Base-by-base conservation (phyloP, 495 filamentous ascomycete genomes). In the Daldinia childiae region DNA sequence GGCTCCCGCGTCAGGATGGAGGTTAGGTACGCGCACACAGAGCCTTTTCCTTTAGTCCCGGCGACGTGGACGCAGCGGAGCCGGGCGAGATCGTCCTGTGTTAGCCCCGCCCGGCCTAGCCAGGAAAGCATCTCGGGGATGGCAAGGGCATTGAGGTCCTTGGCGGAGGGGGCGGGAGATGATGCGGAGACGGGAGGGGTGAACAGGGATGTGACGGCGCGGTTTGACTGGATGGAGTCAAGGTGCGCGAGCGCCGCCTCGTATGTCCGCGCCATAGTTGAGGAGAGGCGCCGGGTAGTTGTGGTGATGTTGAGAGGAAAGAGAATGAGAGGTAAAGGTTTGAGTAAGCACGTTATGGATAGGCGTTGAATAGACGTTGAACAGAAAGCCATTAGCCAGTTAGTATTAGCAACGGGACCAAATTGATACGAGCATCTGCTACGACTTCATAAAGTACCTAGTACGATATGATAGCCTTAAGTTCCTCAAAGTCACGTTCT, bases 51-150 rank as follows among this genome's bases (percentile, higher is more conserved):
- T 58, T 89, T 90, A 6, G 88, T 90, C 7, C 88, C 88, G 8
- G 88, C 85, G 9, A 90, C 81, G 74, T 90, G 88, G 62, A 90
- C 79, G 85, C 76, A 81, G 11, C 67, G 70, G 15, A 84, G 74
- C 2, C 48, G 51, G 17, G 74, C 67, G 41, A 87, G 77, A 43
- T 79, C 73, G 1, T 63, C 19, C 1, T 76, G 75, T n/a, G 74
- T 58, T 78, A 96, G 92, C 27, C 93, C 93, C 45, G 93, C 90
- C 62, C 89, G 89, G 38, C 81, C 79, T 59, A 91, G 87, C 91
- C 91, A 97, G 63, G 91, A 90, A 51, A 91, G 81, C 85, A 95
- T 97, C 74, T 97, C 95, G 1, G 93, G 92, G 64, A 96, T 90
- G 2, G 94, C 93, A 48, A 82, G 83, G 32, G 87, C 80, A 72